Conservation (phyloP, 1,139 yeast genomes). For the Pichia sp. region DNA sequence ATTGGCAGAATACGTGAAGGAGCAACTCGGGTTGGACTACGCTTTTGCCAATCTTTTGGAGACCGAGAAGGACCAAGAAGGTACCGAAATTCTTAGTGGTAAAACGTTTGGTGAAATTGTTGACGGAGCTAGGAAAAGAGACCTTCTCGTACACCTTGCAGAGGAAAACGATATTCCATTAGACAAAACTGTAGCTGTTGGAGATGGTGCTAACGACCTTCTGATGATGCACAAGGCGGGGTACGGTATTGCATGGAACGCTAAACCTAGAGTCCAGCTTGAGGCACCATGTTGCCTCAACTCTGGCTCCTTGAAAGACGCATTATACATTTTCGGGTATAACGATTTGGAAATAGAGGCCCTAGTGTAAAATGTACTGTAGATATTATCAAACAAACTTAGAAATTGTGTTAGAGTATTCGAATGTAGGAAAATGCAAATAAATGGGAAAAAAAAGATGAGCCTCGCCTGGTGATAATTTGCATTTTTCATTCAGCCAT, state of each 20-base stretch:
- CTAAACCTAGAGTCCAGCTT: slow-evolving; percentile 84
- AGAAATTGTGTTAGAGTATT: neutral
- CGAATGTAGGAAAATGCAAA: no score
- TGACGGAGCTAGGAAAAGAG: slow-evolving; percentile 80
- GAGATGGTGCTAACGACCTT: slow-evolving; percentile 96
- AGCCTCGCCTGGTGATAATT: slow-evolving; percentile 1
- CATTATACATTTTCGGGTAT: slow-evolving; percentile 78
- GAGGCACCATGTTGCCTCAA: slow-evolving; percentile 81
- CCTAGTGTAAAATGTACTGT: neutral
- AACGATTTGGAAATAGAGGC: slow-evolving; percentile 49
- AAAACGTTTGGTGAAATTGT: slow-evolving; percentile 72
- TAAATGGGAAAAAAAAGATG: neutral
- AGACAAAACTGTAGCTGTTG: slow-evolving; percentile 71
- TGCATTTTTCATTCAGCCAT: neutral
- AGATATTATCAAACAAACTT: neutral
- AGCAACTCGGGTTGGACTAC: slow-evolving; percentile 67
- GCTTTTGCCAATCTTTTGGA: slow-evolving; percentile 81
- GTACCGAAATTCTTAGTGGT: slow-evolving; percentile 52
- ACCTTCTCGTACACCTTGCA: slow-evolving; percentile 65
- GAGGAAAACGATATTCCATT: slow-evolving; percentile 54
- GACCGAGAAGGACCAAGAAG: slow-evolving; percentile 48
- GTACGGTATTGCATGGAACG: slow-evolving; percentile 95
- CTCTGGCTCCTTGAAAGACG: slow-evolving; percentile 61
- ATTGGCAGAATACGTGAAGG: slow-evolving; percentile 71
- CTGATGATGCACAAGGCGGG: slow-evolving; percentile 92